A percentile compares a stretch with the other conserved stretches of the same genome.
Evolutionary conservation across 129 eudicot species (phyloP).

Genomic region (Silybum marianum): DNA sequence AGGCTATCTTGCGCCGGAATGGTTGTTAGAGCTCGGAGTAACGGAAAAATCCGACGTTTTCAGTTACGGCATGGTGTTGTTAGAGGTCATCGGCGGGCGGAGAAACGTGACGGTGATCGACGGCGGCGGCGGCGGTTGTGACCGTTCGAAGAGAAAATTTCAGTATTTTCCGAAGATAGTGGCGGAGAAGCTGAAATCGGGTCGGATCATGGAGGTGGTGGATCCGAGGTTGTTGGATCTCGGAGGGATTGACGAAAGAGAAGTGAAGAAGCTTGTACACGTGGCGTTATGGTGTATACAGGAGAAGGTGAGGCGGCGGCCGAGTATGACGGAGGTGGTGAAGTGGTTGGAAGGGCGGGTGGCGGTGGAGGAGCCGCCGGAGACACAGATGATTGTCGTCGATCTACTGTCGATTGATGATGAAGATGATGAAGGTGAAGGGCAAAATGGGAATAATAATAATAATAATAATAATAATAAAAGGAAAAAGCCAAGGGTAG

Average conservation of each 20-base stretch:
- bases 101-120: slow-evolving; percentile 58
- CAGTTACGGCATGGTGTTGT: slow-evolving; percentile 84
- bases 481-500: slow-evolving; percentile 36
- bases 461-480: slow-evolving; percentile 1
- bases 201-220: slow-evolving; percentile 68
- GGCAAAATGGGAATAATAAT: slow-evolving; percentile 24
- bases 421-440: slow-evolving; percentile 42
- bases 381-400: slow-evolving; percentile 67
- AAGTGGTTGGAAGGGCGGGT: slow-evolving; percentile 79
- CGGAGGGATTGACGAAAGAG: slow-evolving; percentile 50
- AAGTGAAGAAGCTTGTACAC: slow-evolving; percentile 55
- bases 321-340: slow-evolving; percentile 73
- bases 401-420: slow-evolving; percentile 56
- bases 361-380: slow-evolving; percentile 74
- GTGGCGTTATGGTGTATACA: slow-evolving; percentile 90
- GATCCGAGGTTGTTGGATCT: slow-evolving; percentile 60
- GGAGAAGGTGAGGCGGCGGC: slow-evolving; percentile 73
- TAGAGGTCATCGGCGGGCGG: slow-evolving; percentile 81
- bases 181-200: slow-evolving; percentile 57
- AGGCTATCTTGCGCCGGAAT: slow-evolving; percentile 91
- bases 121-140: slow-evolving; percentile 5
- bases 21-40: slow-evolving; percentile 78
- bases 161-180: slow-evolving; percentile 75
- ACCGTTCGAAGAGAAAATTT: slow-evolving; percentile 42
- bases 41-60: slow-evolving; percentile 80